Evolutionary conservation across 768 basidiomycete genomes (phyloP).

Genomic region (Leccinum imitatum): DNA sequence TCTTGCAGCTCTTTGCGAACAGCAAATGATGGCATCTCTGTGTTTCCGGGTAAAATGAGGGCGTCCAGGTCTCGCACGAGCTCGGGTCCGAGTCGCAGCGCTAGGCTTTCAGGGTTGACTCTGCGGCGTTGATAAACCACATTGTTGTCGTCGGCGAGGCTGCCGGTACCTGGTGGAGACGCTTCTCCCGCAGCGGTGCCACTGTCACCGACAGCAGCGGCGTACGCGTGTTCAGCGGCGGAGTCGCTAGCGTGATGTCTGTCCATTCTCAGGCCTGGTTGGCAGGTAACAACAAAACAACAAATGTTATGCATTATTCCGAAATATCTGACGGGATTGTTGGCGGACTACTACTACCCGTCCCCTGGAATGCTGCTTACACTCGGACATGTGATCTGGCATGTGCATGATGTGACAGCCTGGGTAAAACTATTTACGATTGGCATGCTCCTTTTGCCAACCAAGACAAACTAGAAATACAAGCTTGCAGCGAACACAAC

Average conservation of each 20-base stretch:
- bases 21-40: slow-evolving; percentile 74
- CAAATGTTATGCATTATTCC: neutral
- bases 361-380: slow-evolving; percentile 22
- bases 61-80: slow-evolving; percentile 72
- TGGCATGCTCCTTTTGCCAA: neutral
- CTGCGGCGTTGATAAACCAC: slow-evolving; percentile 37
- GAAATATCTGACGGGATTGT: slow-evolving; percentile 9
- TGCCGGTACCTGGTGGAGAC: slow-evolving; percentile 18
- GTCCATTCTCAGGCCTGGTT: slow-evolving; percentile 14
- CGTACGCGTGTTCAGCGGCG: slow-evolving; percentile 1
- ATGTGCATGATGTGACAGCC: neutral
- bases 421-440: neutral
- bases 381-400: slow-evolving; percentile 12
- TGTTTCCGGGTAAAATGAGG: slow-evolving; percentile 63
- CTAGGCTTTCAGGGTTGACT: slow-evolving; percentile 70
- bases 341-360: neutral
- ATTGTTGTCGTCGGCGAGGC: slow-evolving; percentile 10
- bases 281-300: slow-evolving; percentile 4
- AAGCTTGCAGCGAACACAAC: slow-evolving; percentile 87
- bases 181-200: neutral
- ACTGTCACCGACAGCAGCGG: neutral
- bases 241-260: neutral
- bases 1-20: slow-evolving; percentile 70
- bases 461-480: slow-evolving; percentile 58
- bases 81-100: slow-evolving; percentile 62